Percentiles rank a stretch among this genome's conserved stretches.
Conservation (phyloP, 768 basidiomycete genomes). For the Mycena latifolia region DNA sequence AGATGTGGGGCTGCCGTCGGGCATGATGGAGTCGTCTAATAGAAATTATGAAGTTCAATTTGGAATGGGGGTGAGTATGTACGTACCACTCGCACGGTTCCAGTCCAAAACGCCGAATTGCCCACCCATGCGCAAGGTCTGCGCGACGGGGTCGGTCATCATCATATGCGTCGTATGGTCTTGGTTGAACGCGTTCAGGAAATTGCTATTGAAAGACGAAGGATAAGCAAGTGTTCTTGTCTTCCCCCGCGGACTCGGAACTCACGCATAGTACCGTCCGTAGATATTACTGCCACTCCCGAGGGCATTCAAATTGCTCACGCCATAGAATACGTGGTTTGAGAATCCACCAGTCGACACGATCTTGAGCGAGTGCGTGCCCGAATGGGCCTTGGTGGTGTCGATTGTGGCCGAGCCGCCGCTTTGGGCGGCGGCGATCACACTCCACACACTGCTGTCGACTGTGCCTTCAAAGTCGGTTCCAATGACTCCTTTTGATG, state of each 20-base stretch:
- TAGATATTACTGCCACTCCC: conserved; percentile 34
- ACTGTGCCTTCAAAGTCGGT: conserved; percentile 37
- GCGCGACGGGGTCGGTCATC: conserved; percentile 39
- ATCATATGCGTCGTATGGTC: conserved; percentile 39
- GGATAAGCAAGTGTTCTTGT: conserved; percentile 19
- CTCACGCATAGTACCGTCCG: conserved; percentile 38
- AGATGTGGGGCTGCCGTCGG: conserved; percentile 35
- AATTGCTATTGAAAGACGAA: conserved; percentile 35
- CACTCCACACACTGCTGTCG: conserved; percentile 34
- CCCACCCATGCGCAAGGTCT: conserved; percentile 38
- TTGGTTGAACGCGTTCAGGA: conserved; percentile 35
- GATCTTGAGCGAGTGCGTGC: conserved; percentile 36
- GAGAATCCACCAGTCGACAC: conserved; percentile 35
- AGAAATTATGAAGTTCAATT: conserved; percentile 20
- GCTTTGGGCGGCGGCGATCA: conserved; percentile 36
- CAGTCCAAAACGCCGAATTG: conserved; percentile 40
- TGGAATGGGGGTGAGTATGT: conserved; percentile 17
- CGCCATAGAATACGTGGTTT: conserved; percentile 35
- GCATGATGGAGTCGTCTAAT: conserved; percentile 40
- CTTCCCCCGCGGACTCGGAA: conserved; percentile 25
- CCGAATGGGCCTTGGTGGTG: conserved; percentile 37
- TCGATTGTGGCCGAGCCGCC: conserved; percentile 37
- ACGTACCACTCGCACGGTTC: conserved; percentile 36
- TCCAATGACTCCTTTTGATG: conserved; percentile 32
- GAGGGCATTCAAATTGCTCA: conserved; percentile 35